Base-by-base conservation (phyloP, 2,329 filamentous ascomycete genomes). In the Eurotiales sp. region DNA sequence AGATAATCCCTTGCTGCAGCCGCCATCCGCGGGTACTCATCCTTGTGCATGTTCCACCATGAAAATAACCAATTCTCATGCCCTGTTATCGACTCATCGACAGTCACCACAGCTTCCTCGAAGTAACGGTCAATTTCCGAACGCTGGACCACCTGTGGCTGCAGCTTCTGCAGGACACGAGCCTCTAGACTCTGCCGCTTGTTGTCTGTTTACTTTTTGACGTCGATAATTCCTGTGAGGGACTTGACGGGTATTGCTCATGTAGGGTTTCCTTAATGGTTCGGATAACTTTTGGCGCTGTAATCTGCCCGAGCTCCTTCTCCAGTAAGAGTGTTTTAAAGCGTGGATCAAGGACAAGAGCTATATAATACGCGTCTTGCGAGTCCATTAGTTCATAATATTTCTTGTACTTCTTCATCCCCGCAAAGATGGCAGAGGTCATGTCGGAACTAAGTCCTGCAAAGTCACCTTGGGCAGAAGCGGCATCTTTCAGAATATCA, bases 321-420 rank as follows among this genome's bases (percentile, higher is more conserved):
- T n/a, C n/a, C n/a, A n/a, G n/a, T n/a, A n/a, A n/a, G n/a, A n/a
- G n/a, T n/a, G n/a, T n/a, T n/a, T n/a, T n/a, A n/a, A n/a, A n/a
- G n/a, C n/a, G n/a, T n/a, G 49, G 56, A 53, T 58, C 49, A 14
- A 56, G 42, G 8, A 56, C 50, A 15, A 51, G 47, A 40, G 54
- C 54, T 34, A 50, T 53, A 46, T 57, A 58, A 46, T 57, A 57
- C 22, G 47, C 49, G 23, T 45, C 47, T 19, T 15, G 39, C 6
- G 19, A 8, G 30, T 53, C 46, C 51, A 53, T 53, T 27, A 53
- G 43, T 25, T 14, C 43, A 32, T 53, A 53, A 37, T 51, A 45
- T 25, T 51, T 51, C 30, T 45, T 19, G 27, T 45, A 51, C 39
- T 51, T 51, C n/a, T 51, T 43, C 3, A 49, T 11, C n/a, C 44